Base-by-base conservation (phyloP, 352 stramenopile species). In the Globisporangium barbulae region DNA sequence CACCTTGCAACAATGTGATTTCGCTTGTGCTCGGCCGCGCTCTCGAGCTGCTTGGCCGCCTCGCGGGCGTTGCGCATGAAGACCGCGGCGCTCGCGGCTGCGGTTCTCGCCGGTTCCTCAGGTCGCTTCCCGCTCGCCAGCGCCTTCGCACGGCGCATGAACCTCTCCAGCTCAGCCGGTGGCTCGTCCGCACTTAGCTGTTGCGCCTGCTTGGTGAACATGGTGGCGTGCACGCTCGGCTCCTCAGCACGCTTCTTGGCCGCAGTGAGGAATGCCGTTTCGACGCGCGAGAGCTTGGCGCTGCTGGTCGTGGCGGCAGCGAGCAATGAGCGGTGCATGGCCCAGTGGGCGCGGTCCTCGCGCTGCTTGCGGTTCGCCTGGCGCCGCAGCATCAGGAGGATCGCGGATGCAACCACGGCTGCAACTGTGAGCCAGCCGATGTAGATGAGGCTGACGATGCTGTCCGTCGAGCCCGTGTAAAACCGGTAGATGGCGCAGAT, bases 351-450 rank as follows among this genome's bases (percentile, higher is more conserved):
- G 31, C 45, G 57, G n/a, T 75, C 61, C 21, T 70, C 45, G 28
- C 47, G 35, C 49, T 58, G 65, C 53, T 63, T 64, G 61, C 35
- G 61, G 22, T 73, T 54, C 25, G 67, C 48, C 33, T 59, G 53
- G 21, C 64, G 59, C 30, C 67, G 70, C 10, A 71, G 64, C 1
- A 53, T 53, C 35, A 63, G n/a, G 31, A 73, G 61, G 60, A 82
- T 70, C 8, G 49, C 52, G 1, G 65, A 30, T 0, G 67, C 59
- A 1, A 69, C 70, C 17, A 70, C 25, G 0, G 72, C 70, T 3
- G 49, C 69, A 44, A 88, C 82, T 2, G 45, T 74, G 31, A 88
- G 73, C 80, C 78, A 88, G 19, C 80, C 78, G 33, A 89, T 61
- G 71, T 88, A 88, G 39, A 88, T 70, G 52, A 86, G 64, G 39